Evolutionary conservation across 345 rosid species (phyloP), one percentile per base, ranked within the genome.

Genomic region (Pelargonium nanum): DNA sequence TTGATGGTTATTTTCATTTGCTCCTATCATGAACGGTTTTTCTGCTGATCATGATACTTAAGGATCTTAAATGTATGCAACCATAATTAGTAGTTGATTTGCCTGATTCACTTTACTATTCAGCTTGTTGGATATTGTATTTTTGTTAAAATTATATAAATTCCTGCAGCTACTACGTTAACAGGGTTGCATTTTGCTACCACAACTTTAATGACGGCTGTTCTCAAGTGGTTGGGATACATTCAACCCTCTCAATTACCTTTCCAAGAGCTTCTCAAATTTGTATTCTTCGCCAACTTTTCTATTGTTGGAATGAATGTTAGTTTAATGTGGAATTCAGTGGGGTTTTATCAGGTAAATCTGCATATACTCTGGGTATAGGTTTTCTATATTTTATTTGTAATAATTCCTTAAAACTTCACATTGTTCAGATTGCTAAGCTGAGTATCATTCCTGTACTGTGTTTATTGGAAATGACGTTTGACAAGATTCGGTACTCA

Each of bases 251-350:
- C 95, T 58, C 83, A 90, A 58, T 79, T 90, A 65, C 99, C 97
- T 3, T 65, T 82, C 30, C 57, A 78, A 22, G 99, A 94, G 56
- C 86, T 90, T 73, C 53, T 88, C 26, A 94, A 76, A 75, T 94
- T 85, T 64, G 96, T 94, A 59, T 26, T 94, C 70, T 94, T 89
- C 58, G 99, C 96, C 23, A 94, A 90, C 77, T 94, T 88, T 76
- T 94, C 99, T 12, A 88, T 94, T 34, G 97, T 94, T 78, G 97
- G 99, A 65, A 94, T 94, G 99, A 94, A 94, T 55, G 92, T 94
- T 58, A 94, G 99, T 72, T 77, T 94, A 56, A 90, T 94, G 99
- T 94, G 96, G 99, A 94, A 90, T 48, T 90, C 99, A n/a, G 99
- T 94, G n/a, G 99, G 99, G 26, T 94, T 94, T 70, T 94, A 94